These are phyloP conservation scores for Fusarium sp. DNA, from an alignment of 2,329 filamentous ascomycete species.

Conservation along the genomic window DNA sequence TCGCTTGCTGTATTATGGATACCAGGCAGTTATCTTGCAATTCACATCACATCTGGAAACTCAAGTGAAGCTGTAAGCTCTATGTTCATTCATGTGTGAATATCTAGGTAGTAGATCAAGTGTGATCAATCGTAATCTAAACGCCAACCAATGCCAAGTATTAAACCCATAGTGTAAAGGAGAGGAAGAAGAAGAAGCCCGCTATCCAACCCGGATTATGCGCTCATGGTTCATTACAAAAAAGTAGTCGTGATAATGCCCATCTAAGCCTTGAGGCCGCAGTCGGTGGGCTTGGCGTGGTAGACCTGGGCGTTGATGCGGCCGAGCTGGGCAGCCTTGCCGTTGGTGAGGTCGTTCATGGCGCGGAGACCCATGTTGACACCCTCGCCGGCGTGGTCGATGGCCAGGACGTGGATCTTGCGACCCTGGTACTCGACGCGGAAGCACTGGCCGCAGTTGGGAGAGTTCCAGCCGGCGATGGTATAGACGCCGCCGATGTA, in stretches of 20 bases:
- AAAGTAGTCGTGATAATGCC: neutral
- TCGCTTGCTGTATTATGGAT: neutral
- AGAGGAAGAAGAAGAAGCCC: constrained; percentile 33
- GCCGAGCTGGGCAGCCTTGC: constrained; percentile 62
- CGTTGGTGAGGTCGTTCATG: constrained; percentile 66
- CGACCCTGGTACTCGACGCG: constrained; percentile 62
- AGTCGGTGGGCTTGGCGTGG: constrained; percentile 58
- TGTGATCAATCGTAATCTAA: constrained; percentile 37
- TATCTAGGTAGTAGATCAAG: constrained; percentile 36
- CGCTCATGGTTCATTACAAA: constrained; percentile 11
- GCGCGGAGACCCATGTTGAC: constrained; percentile 70
- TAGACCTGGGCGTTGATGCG: constrained; percentile 62
- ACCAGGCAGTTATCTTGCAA: neutral
- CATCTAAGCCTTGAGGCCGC: constrained; percentile 51
- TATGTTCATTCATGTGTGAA: constrained; percentile 32
- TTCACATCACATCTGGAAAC: neutral
- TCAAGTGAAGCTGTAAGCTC: constrained; percentile 15
- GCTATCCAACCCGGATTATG: constrained; percentile 16
- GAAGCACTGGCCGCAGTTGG: constrained; percentile 71
- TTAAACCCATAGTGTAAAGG: constrained; percentile 41
- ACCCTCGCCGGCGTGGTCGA: constrained; percentile 62
- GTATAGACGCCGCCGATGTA: constrained; percentile 66
- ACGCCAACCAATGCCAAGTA: constrained; percentile 41
- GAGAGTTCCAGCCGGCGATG: constrained; percentile 67
- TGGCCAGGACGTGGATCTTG: constrained; percentile 65